Percentiles rank a stretch among this genome's conserved stretches.
Evolutionary conservation across 768 basidiomycete species (phyloP).

Genomic region (Tylopilus vinaceipallidus): DNA sequence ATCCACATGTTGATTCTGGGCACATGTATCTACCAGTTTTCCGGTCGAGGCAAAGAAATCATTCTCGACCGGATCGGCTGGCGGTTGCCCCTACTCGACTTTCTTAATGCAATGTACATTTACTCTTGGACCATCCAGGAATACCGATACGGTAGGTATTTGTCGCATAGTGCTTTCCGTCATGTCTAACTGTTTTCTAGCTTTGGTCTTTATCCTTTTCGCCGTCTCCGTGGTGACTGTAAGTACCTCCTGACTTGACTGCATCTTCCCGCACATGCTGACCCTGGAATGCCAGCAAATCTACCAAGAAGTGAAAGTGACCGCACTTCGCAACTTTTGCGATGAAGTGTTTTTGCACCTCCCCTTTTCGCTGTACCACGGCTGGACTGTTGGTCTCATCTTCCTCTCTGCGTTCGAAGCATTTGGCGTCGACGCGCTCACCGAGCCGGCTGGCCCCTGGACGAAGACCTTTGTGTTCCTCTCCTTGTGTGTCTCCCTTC

Average conservation of each 20-base stretch:
- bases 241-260: neutral
- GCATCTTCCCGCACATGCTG: neutral
- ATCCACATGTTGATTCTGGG: conserved; percentile 68
- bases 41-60: conserved; percentile 49
- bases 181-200: conserved; percentile 24
- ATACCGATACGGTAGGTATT: conserved; percentile 41
- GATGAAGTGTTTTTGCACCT: conserved; percentile 71
- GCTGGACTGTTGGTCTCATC: conserved; percentile 54
- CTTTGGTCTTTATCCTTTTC: conserved; percentile 41
- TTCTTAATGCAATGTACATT: conserved; percentile 65
- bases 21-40: conserved; percentile 61
- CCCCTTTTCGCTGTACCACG: conserved; percentile 71
- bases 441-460: conserved; percentile 51
- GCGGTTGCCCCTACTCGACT: conserved; percentile 59
- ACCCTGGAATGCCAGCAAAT: conserved; percentile 41
- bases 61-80: conserved; percentile 66
- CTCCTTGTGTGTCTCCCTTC: conserved; percentile 39
- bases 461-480: conserved; percentile 64
- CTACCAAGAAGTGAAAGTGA: conserved; percentile 65
- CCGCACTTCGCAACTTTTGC: conserved; percentile 42
- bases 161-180: neutral
- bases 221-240: conserved; percentile 53
- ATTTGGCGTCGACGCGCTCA: conserved; percentile 56
- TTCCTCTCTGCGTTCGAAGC: conserved; percentile 58
- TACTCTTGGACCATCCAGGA: conserved; percentile 56